Conservation (phyloP, 2,329 filamentous ascomycete genomes). For the Talaromyces marneffei region DNA sequence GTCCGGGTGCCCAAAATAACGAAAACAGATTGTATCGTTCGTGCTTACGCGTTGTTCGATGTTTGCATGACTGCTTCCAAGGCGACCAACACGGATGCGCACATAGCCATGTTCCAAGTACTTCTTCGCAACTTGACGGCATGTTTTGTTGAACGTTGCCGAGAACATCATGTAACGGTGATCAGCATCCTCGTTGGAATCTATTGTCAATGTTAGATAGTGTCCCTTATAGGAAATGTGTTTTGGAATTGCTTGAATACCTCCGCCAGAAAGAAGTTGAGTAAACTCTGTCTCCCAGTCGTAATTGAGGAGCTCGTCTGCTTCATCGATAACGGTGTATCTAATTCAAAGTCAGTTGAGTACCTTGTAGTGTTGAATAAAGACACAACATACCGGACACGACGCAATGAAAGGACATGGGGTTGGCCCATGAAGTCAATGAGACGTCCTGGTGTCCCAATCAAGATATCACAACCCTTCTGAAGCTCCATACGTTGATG, state of each 20-base stretch:
- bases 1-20: neutral
- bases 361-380: too few relatives aligned
- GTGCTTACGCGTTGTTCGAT: slow-evolving; percentile 62
- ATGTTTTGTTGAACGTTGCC: slow-evolving; percentile 80
- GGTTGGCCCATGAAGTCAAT: slow-evolving; percentile 74
- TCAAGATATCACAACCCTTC: slow-evolving; percentile 82
- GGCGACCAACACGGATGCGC: slow-evolving; percentile 78
- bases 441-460: slow-evolving; percentile 82
- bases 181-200: slow-evolving; percentile 70
- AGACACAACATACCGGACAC: slow-evolving; percentile 57
- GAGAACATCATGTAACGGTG: slow-evolving; percentile 79
- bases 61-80: slow-evolving; percentile 75
- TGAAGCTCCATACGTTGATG: slow-evolving; percentile 67
- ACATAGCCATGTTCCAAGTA: slow-evolving; percentile 70
- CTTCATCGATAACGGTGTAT: slow-evolving; percentile 79
- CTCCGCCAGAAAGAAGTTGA: slow-evolving; percentile 72
- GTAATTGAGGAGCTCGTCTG: slow-evolving; percentile 78
- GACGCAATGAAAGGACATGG: slow-evolving; percentile 62
- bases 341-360: slow-evolving; percentile 26
- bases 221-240: neutral
- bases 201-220: slow-evolving; percentile 21
- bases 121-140: slow-evolving; percentile 68
- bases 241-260: slow-evolving; percentile 44
- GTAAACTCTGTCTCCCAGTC: slow-evolving; percentile 75
- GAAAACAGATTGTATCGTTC: too few relatives aligned